Evolutionary conservation across 768 basidiomycete species (phyloP), one percentile per base, ranked within the genome.

Genomic region (Crepidotus variabilis): DNA sequence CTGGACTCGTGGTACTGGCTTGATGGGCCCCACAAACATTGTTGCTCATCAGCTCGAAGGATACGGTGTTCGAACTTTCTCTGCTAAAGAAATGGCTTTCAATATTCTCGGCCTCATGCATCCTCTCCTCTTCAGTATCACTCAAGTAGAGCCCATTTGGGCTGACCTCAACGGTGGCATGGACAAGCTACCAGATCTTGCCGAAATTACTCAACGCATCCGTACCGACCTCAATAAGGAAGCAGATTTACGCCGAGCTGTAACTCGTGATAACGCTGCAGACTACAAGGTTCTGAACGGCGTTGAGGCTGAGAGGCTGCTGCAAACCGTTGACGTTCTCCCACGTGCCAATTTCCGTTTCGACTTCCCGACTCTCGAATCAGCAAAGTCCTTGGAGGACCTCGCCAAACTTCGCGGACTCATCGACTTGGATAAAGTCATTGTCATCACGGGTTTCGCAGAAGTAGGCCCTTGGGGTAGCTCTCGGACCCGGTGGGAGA

Each of bases 41-140:
- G 88, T 98, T 52, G 94, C 97, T 23, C 91, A 95, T 56, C 93
- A 94, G 53, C 81, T 99, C 45, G 97, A 99, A 75, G 81, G 86
- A 57, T 82, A 89, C 60, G 97, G 97, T 59, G 92, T 97, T 57
- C 86, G 97, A 61, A 99, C 97, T 1, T 99, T 98, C 84, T 98
- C 96, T 0, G 90, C 97, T 24, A 98, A 98, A 77, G 97, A 99
- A 75, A 99, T 98, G 97, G 95, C 97, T 0, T 99, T 99, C 85
- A 99, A 99, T 74, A 94, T 99, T 65, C 88, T 99, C 54, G 96
- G 97, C 58, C 82, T 99, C 50, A 98, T 99, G 96, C 97, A 99
- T 68, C 97, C 97, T 46, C 85, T 98, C 6, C 83, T 99, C 52
- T 98, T 98, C 85, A 97, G 96, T 72, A 96, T 99, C 67, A 97